A percentile compares a stretch with the other conserved stretches of the same genome.
These are phyloP conservation scores for Cryptococcus sp. DNA, from an alignment of 1,284 basidiomycete species.

Conservation along the genomic window DNA sequence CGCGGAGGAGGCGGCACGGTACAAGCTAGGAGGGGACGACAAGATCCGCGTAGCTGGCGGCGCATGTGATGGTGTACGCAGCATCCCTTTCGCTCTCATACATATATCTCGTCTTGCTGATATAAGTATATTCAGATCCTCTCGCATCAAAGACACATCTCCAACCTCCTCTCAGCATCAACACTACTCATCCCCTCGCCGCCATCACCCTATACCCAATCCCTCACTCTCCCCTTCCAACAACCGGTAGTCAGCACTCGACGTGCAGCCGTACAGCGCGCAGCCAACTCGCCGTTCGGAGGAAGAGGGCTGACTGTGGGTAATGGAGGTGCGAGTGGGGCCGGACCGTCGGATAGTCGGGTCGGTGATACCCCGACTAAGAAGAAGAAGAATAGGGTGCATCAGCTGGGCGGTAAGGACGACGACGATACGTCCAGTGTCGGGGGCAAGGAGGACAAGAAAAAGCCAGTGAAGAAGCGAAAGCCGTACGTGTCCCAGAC, in stretches of 20 bases:
- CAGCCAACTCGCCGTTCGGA: slow-evolving; percentile 46
- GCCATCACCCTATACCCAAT: slow-evolving; percentile 59
- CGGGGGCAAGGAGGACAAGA: slow-evolving; percentile 40
- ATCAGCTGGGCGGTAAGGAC: slow-evolving; percentile 33
- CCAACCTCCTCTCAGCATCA: slow-evolving; percentile 46
- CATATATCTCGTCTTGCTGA: no score
- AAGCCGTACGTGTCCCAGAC: slow-evolving; percentile 39
- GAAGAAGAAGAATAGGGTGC: slow-evolving; percentile 46
- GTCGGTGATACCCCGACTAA: slow-evolving; percentile 44
- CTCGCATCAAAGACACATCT: slow-evolving; percentile 69
- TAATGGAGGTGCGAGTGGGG: slow-evolving; percentile 1
- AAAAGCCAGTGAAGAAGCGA: slow-evolving; percentile 42
- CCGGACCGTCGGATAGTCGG: slow-evolving; percentile 17
- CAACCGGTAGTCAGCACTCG: slow-evolving; percentile 58
- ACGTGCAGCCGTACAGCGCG: slow-evolving; percentile 31
- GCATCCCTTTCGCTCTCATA: neutral
- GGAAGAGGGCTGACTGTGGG: slow-evolving; percentile 15
- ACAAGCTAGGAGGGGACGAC: slow-evolving; percentile 96
- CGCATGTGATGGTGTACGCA: slow-evolving; percentile 76
- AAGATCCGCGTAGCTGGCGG: slow-evolving; percentile 96
- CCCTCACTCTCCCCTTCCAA: slow-evolving; percentile 64
- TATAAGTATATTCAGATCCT: slow-evolving; percentile 58
- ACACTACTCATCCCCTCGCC: slow-evolving; percentile 56
- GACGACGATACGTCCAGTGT: slow-evolving; percentile 49
- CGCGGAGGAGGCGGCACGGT: slow-evolving; percentile 85